These are phyloP conservation scores for Acmispon strigosus DNA, from an alignment of 306 rosid genomes.

Conservation along the genomic window DNA sequence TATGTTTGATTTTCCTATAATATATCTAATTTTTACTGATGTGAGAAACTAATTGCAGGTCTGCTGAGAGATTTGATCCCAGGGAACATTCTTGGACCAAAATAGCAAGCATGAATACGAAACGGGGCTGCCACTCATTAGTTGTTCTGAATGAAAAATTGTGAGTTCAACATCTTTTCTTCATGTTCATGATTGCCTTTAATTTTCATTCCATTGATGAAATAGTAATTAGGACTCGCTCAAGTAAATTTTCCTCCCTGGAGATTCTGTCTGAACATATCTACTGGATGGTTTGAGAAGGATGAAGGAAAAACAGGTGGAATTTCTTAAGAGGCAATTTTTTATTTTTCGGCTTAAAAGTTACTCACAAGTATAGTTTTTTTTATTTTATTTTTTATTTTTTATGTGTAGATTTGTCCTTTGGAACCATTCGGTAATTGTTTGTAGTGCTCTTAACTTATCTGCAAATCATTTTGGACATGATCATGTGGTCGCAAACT, in stretches of 20 bases:
- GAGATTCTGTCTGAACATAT: background rate
- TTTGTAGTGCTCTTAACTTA: conserved; percentile 7
- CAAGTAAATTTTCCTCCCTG: background rate
- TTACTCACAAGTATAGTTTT: background rate
- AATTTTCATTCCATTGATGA: background rate
- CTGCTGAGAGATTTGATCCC: conserved; percentile 81
- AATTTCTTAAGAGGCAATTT: background rate
- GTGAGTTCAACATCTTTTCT: conserved; percentile 35
- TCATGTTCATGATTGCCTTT: background rate
- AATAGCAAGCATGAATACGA: conserved; percentile 41
- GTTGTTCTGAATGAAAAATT: conserved; percentile 55
- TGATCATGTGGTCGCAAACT: background rate
- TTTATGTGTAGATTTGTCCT: no score
- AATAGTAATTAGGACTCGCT: background rate
- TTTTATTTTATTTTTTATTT: no score
- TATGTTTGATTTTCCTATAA: background rate
- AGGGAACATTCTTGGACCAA: conserved; percentile 76
- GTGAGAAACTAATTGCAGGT: conserved; percentile 36
- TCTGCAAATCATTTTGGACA: background rate
- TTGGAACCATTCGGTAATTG: background rate
- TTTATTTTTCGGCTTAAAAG: background rate
- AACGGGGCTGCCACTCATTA: conserved; percentile 41
- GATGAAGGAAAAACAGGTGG: background rate
- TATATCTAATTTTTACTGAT: background rate
- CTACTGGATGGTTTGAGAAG: background rate